Base-by-base conservation (phyloP, 352 stramenopile genomes). In the Pythium aristosporum region DNA sequence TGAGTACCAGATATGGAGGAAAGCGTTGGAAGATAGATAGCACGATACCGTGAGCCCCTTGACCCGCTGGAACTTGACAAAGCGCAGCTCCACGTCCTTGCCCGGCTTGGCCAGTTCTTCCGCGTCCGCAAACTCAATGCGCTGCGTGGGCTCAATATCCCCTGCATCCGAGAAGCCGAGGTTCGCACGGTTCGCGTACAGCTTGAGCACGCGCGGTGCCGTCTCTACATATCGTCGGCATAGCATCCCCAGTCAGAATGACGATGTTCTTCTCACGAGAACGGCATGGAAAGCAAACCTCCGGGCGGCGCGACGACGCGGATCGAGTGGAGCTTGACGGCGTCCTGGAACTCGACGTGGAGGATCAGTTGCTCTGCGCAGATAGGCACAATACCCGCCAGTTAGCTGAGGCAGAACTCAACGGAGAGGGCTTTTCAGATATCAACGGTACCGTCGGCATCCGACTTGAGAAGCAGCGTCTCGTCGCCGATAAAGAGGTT, bases 41-140 rank as follows among this genome's bases (percentile, higher is more conserved):
- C 4, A 39, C 34, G 63, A 21, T 37, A 87, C 68, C 25, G 84
- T 89, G 67, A 93, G 72, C 52, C 73, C 85, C 65, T 82, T 87
- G 48, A 91, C 81, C 41, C 81, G 77, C 69, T 91, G 82, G 69
- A 93, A 93, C 69, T 91, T 93, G 61, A 93, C 84, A 58, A 88
- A 91, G 51, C 82, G 82, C 52, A 92, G 66, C 56, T 92, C 83
- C 13, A 93, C 71, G 32, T 89, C 79, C 21, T 78, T 80, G 51
- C 77, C 80, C 1, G 80, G 69, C 11, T 77, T 48, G 9, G 87
- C 47, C 3, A 67, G 39, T 36, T 60, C 55, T 36, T 89, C 75
- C 5, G 86, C 68, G 15, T 87, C 68, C 2, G 54, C 68, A 8
- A 91, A 75, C 61, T 91, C 82, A 32, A 91, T 79, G 13, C 71